phyloP scores from a whole-genome alignment of 2,329 filamentous ascomycete genomes.

The Diplodia intermedia region DNA sequence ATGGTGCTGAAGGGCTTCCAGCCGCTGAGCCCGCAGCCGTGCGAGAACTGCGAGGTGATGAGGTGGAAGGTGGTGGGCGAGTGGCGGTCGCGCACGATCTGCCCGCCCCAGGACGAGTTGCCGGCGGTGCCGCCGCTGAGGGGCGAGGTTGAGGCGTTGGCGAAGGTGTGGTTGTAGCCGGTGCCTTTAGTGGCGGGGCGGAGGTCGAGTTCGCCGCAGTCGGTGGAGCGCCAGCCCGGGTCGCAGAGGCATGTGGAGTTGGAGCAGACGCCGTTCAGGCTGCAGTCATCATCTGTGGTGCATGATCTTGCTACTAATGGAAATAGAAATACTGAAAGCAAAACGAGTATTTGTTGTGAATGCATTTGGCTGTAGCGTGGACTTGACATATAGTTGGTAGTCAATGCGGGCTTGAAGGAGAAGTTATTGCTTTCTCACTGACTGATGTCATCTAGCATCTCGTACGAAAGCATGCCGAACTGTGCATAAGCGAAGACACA shows the following conservation, averaged over 20 bases:
- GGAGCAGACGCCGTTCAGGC: constrained; percentile 50
- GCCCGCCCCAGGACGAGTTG: constrained; percentile 59
- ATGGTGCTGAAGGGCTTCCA: constrained; percentile 58
- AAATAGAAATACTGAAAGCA: not conserved
- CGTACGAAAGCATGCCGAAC: not conserved
- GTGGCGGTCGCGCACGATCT: constrained; percentile 53
- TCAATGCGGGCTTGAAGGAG: no score
- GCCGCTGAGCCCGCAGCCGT: constrained; percentile 56
- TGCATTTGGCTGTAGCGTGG: not conserved
- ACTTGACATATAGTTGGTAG: no score
- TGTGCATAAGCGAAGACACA: not conserved
- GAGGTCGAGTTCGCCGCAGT: constrained; percentile 57
- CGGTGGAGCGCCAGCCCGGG: constrained; percentile 53
- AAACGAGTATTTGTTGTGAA: not conserved
- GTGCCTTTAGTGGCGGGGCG: constrained; percentile 49
- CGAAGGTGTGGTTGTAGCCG: constrained; percentile 57
- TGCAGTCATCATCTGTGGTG: constrained; percentile 48
- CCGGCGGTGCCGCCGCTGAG: constrained; percentile 38
- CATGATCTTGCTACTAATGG: constrained; percentile 34
- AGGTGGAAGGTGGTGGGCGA: constrained; percentile 54
- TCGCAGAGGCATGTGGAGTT: constrained; percentile 43
- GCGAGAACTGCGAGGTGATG: constrained; percentile 54
- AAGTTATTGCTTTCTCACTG: no score
- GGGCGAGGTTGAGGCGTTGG: constrained; percentile 33
- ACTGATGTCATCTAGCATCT: not conserved